Conservation (phyloP, 352 stramenopile species). For the Phytophthora podocarpi region DNA sequence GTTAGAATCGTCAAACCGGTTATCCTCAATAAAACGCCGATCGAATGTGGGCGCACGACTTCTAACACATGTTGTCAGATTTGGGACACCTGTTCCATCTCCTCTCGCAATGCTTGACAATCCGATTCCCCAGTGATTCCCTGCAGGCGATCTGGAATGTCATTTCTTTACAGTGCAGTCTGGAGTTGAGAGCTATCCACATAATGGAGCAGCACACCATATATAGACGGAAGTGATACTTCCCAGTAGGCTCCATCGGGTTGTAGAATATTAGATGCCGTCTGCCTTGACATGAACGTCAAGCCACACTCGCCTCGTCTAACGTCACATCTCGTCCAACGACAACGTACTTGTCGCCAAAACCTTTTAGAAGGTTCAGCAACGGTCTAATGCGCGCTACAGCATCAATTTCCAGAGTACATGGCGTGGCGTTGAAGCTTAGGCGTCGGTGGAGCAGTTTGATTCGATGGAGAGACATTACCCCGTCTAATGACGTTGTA, state of each 20-base stretch:
- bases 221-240: slow-evolving; percentile 10
- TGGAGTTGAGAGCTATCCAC: slow-evolving; percentile 9
- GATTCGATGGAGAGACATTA: slow-evolving; percentile 1
- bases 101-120: neutral
- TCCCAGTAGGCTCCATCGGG: slow-evolving; percentile 1
- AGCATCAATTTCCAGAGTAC: neutral
- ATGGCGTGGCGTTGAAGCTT: neutral
- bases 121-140: slow-evolving; percentile 8
- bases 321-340: neutral
- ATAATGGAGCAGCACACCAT: neutral
- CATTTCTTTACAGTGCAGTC: slow-evolving; percentile 23
- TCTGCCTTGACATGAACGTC: neutral
- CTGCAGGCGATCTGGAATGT: slow-evolving; percentile 23
- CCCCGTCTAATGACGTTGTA: neutral
- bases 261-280: neutral
- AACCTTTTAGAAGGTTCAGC: neutral
- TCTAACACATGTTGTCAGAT: slow-evolving; percentile 32
- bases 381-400: neutral
- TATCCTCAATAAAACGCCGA: no score
- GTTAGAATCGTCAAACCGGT: no score
- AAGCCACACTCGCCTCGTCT: slow-evolving; percentile 1
- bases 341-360: neutral
- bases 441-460: neutral
- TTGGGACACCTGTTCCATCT: slow-evolving; percentile 2
- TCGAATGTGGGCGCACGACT: slow-evolving; percentile 22